A percentile compares a stretch with the other conserved stretches of the same genome.
These are phyloP conservation scores for Phoenix dactylifera DNA, from an alignment of 176 grass and related monocot species.

Conservation along the genomic window DNA sequence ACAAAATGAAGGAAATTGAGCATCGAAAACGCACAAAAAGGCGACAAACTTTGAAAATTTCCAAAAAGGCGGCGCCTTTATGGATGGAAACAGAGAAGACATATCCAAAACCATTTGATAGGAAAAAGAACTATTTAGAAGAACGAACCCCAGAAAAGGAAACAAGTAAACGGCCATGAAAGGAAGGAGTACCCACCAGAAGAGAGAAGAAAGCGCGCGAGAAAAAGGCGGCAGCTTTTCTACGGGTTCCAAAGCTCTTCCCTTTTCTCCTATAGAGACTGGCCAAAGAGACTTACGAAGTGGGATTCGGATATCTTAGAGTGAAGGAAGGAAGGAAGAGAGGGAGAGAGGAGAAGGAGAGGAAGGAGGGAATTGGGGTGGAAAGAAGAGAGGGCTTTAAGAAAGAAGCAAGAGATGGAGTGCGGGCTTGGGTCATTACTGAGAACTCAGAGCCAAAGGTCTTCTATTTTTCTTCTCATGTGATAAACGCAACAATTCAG, in stretches of 20 bases:
- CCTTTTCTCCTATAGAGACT: not conserved
- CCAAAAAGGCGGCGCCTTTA: too few relatives aligned
- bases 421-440: conserved; percentile 1
- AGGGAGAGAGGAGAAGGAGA: conserved; percentile 16
- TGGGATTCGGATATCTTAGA: conserved; percentile 50
- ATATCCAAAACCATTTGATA: not conserved
- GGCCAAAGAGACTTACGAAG: conserved; percentile 30
- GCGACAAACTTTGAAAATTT: too few relatives aligned
- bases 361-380: not conserved
- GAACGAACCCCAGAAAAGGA: too few relatives aligned
- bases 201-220: not conserved
- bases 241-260: not conserved
- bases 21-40: too few relatives aligned
- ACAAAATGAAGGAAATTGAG: too few relatives aligned
- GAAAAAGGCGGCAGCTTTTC: conserved; percentile 3
- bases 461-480: too few relatives aligned
- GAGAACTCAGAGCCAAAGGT: not conserved
- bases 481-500: too few relatives aligned
- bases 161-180: not conserved
- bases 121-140: not conserved
- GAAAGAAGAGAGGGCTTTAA: not conserved
- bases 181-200: not conserved
- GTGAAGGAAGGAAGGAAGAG: conserved; percentile 10
- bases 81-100: not conserved
- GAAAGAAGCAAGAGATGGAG: conserved; percentile 45